Base-by-base conservation (phyloP, 2,329 filamentous ascomycete genomes). In the Colletotrichum sp. region DNA sequence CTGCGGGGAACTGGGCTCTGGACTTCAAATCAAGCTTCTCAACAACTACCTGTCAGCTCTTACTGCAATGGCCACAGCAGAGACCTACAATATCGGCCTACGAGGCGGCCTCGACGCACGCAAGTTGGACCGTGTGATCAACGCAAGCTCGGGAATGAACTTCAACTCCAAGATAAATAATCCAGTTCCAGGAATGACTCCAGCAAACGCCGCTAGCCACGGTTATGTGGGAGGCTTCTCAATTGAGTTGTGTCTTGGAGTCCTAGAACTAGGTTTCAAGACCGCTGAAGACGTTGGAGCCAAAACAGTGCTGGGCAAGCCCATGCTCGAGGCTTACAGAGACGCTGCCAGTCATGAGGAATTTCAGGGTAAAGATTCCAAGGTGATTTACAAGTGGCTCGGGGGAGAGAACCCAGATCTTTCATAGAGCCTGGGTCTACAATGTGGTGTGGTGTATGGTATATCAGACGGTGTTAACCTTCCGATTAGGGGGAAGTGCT, bases 201-300 rank as follows among this genome's bases (percentile, higher is more conserved):
- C n/a, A 21, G 43, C n/a, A 52, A 77, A 66, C 43, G 76, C 77
- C 2, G 67, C 77, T 4, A 74, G 74, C 4, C 77, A 63, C 75
- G 43, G n/a, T 52, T 52, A 52, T 21, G 43, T 52, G 43, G 43
- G 43, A 13, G 43, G 43, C 10, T 52, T 78, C 16, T 78, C 74
- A 12, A 78, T 74, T 3, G 74, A 78, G n/a, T 66, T 78, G 8
- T 78, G 77, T 43, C 36, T 67, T 9, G 76, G 77, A 2, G 77
- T 78, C 8, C 28, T 78, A 0, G 60, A 78, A 21, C 77, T 77
- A 75, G 74, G 68, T 3, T 60, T 73, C 24, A 65, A 71, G 55
- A 52, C 57, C 16, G 52, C 48, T 30, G 36, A 60, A 18, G 28
- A 58, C 16, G 48, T 69, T 18, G 67, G 48, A 13, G 52, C 67